Evolutionary conservation across 345 rosid genomes (phyloP).

Genomic region (Hirschfeldia incana): DNA sequence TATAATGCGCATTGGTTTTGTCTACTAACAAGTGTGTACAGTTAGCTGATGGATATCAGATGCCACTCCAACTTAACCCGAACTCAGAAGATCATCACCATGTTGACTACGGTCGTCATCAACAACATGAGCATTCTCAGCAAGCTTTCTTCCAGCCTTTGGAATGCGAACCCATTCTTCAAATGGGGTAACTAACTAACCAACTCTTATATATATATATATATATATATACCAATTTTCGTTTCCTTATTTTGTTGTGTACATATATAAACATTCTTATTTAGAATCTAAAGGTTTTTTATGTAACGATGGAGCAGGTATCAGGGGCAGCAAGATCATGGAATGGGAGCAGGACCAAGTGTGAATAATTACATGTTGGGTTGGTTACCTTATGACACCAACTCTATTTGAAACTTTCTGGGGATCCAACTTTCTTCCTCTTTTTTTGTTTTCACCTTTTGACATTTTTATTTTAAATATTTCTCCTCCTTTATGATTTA

Average conservation of each 20-base stretch:
- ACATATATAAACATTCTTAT: not conserved
- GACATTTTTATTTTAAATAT: conserved; percentile 12
- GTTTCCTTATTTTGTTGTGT: not conserved
- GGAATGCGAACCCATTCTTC: conserved; percentile 87
- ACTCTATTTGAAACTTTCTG: conserved; percentile 29
- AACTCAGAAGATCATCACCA: conserved; percentile 56
- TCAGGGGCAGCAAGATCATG: conserved; percentile 58
- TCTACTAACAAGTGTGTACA: conserved; percentile 31
- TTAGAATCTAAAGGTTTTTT: not conserved
- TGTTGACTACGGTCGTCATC: conserved; percentile 57
- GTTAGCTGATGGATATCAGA: conserved; percentile 92
- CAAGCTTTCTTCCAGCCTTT: conserved; percentile 79
- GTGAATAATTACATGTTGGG: conserved; percentile 76
- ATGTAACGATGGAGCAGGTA: not conserved
- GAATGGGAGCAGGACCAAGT: conserved; percentile 72
- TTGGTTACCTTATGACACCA: conserved; percentile 76
- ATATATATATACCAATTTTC: not conserved
- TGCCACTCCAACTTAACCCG: conserved; percentile 64
- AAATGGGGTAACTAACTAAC: conserved; percentile 64
- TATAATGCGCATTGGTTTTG: not conserved
- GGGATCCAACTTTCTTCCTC: not conserved
- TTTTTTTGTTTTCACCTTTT: not conserved
- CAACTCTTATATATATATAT: not conserved
- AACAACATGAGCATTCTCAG: conserved; percentile 51
- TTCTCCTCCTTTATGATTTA: not conserved